phyloP scores from a whole-genome alignment of 768 basidiomycete genomes.

The Hygrocybe coccinea region DNA sequence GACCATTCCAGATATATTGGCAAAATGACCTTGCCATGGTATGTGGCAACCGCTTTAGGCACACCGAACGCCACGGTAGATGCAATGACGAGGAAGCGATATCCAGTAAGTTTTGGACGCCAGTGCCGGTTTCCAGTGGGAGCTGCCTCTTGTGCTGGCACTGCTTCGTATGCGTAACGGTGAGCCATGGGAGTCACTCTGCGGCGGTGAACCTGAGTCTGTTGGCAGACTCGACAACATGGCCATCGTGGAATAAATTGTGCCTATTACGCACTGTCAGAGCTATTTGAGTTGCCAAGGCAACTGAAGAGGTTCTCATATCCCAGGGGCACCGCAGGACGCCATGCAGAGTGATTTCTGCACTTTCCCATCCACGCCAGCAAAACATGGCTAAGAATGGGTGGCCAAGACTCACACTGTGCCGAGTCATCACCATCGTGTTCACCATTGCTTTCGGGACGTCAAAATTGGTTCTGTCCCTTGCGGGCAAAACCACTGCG shows the following conservation, averaged over 20 bases:
- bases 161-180: neutral
- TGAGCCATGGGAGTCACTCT: no score
- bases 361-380: neutral
- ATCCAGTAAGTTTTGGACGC: neutral
- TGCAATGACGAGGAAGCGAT: neutral
- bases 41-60: neutral
- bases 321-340: no score
- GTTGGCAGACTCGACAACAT: no score
- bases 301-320: neutral
- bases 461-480: neutral
- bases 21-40: neutral
- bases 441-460: neutral
- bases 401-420: neutral
- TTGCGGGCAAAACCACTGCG: neutral
- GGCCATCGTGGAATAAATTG: no score
- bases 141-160: neutral
- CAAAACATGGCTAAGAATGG: neutral
- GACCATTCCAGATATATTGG: no score
- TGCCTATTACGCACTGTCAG: no score
- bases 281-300: neutral
- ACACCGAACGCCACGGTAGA: neutral
- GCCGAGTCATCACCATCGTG: neutral
- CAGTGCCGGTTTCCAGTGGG: neutral
- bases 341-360: no score
- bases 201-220: neutral